Evolutionary conservation across 192 early-diverging fungal species (phyloP).

Genomic region (Dimargaris cristalligena): DNA sequence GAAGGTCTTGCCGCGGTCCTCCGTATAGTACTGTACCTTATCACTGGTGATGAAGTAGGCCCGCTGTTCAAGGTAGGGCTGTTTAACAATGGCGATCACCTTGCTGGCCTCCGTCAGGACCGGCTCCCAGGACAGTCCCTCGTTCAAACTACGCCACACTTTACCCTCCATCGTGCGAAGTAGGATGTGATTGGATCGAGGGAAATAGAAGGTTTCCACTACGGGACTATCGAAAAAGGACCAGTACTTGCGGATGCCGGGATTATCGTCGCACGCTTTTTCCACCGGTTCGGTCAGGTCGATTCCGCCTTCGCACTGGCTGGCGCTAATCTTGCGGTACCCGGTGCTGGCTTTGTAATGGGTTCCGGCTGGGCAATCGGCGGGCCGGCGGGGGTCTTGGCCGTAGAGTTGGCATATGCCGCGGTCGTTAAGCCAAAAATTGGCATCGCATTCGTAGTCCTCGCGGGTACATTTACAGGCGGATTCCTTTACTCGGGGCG

Average conservation of each 20-base stretch:
- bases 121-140: conserved; percentile 41
- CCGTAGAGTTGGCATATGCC: conserved; percentile 50
- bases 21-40: conserved; percentile 33
- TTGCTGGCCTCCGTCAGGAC: conserved; percentile 14
- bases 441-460: conserved; percentile 83
- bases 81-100: conserved; percentile 37
- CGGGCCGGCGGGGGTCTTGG: conserved; percentile 58
- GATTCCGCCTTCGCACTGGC: conserved; percentile 57
- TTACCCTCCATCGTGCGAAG: conserved; percentile 32
- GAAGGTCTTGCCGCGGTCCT: conserved; percentile 39
- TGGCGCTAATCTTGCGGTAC: conserved; percentile 56
- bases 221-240: conserved; percentile 26
- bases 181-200: conserved; percentile 32
- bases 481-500: conserved; percentile 27
- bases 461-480: conserved; percentile 53
- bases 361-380: conserved; percentile 41
- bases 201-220: conserved; percentile 48
- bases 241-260: conserved; percentile 19
- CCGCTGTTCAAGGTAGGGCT: conserved; percentile 39
- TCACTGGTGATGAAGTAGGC: conserved; percentile 42
- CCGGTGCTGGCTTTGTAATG: conserved; percentile 61
- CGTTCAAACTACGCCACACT: conserved; percentile 40
- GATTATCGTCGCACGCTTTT: conserved; percentile 45
- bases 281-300: conserved; percentile 43
- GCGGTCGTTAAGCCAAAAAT: conserved; percentile 55